These are phyloP conservation scores for Huntiella moniliformis DNA, from an alignment of 2,329 filamentous ascomycete genomes.

Conservation along the genomic window DNA sequence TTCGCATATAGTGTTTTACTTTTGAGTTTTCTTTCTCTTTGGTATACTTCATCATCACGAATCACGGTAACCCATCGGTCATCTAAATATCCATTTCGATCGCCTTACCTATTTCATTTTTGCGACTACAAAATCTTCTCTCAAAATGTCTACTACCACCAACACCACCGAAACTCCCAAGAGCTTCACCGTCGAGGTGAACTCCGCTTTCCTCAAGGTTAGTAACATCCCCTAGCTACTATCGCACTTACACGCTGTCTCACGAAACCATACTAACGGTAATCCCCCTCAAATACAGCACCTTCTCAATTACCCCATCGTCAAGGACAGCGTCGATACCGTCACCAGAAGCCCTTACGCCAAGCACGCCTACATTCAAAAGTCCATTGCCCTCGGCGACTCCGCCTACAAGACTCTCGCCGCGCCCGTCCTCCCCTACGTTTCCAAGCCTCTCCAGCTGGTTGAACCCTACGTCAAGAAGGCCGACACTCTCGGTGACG, in stretches of 20 bases:
- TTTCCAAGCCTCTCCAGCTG: slow-evolving; percentile 53
- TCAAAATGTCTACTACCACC: slow-evolving; percentile 21
- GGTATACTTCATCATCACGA: not conserved
- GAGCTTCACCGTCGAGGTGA: slow-evolving; percentile 14
- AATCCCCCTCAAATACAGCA: slow-evolving; percentile 48
- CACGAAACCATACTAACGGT: slow-evolving; percentile 3
- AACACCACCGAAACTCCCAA: not conserved
- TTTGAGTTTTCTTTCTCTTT: too few relatives aligned
- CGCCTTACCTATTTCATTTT: not conserved
- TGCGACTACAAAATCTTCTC: not conserved
- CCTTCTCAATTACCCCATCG: slow-evolving; percentile 63
- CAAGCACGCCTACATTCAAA: slow-evolving; percentile 64
- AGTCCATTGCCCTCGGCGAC: slow-evolving; percentile 57
- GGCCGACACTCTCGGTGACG: slow-evolving; percentile 59
- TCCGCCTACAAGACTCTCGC: slow-evolving; percentile 59
- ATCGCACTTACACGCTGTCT: not conserved
- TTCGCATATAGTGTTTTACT: too few relatives aligned
- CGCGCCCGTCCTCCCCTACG: slow-evolving; percentile 58
- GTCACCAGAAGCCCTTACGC: slow-evolving; percentile 42
- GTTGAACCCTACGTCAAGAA: slow-evolving; percentile 69
- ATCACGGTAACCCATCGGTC: not conserved
- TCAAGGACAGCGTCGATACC: slow-evolving; percentile 49
- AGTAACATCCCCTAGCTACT: slow-evolving; percentile 7
- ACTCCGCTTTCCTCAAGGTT: slow-evolving; percentile 33
- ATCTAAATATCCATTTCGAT: not conserved